Evolutionary conservation across 345 rosid genomes (phyloP).

Genomic region (Salix brachista): DNA sequence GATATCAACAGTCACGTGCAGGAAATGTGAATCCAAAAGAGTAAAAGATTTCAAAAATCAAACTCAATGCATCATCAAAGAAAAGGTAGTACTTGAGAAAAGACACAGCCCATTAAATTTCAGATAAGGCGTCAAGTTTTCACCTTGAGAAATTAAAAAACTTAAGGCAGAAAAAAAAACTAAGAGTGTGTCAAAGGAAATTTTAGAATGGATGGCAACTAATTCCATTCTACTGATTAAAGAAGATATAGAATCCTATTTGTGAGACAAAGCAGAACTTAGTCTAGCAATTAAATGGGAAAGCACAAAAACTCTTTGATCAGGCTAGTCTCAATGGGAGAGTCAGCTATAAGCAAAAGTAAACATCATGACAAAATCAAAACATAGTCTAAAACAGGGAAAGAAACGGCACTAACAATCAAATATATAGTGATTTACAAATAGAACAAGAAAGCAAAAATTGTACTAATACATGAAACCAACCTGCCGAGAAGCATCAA

Average conservation of each 20-base stretch:
- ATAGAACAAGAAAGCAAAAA: background rate
- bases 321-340: background rate
- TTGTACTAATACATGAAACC: slow-evolving; percentile 14
- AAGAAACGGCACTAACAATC: background rate
- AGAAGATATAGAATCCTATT: background rate
- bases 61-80: background rate
- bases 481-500: slow-evolving; percentile 85
- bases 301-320: background rate
- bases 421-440: background rate
- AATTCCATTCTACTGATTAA: background rate
- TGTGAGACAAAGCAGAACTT: background rate
- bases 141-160: background rate
- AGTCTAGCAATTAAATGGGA: background rate
- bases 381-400: background rate
- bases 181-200: background rate
- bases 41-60: background rate
- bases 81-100: background rate
- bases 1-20: slow-evolving; percentile 10
- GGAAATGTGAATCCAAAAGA: background rate
- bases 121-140: background rate
- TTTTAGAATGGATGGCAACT: background rate
- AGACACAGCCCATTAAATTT: background rate
- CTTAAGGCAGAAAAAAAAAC: background rate
- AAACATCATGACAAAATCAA: background rate
- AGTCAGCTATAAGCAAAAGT: background rate